Percentiles rank a stretch among this genome's conserved stretches.
Conservation (phyloP, 345 rosid species). For the Syzygium grande region DNA sequence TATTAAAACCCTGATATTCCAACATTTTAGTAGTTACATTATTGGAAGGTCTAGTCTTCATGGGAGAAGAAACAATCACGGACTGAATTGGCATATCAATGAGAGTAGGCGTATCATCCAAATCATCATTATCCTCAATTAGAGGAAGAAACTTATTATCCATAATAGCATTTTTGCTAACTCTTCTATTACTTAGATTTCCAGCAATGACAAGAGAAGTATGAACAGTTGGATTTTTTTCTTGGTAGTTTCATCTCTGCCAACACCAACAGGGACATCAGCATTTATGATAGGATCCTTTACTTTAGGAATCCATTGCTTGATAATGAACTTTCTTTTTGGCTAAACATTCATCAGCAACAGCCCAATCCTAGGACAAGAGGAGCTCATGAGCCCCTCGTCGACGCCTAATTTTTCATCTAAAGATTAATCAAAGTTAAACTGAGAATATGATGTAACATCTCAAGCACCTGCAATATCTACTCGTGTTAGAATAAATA, state of each 20-base stretch:
- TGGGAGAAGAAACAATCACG: no score
- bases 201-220: background rate
- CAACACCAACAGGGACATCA: background rate
- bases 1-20: no score
- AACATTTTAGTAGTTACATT: no score
- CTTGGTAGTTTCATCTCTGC: background rate
- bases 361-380: background rate
- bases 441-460: background rate
- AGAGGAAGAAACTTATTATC: background rate
- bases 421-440: background rate
- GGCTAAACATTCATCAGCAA: background rate
- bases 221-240: background rate
- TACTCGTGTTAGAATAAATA: background rate
- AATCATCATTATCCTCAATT: background rate
- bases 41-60: no score
- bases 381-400: background rate
- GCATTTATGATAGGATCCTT: background rate
- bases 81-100: background rate
- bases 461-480: background rate
- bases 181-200: background rate
- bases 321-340: background rate
- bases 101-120: background rate
- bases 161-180: background rate
- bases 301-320: background rate
- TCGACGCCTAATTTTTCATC: background rate